phyloP scores from a whole-genome alignment of 495 filamentous ascomycete species.

The Podospora comata region DNA sequence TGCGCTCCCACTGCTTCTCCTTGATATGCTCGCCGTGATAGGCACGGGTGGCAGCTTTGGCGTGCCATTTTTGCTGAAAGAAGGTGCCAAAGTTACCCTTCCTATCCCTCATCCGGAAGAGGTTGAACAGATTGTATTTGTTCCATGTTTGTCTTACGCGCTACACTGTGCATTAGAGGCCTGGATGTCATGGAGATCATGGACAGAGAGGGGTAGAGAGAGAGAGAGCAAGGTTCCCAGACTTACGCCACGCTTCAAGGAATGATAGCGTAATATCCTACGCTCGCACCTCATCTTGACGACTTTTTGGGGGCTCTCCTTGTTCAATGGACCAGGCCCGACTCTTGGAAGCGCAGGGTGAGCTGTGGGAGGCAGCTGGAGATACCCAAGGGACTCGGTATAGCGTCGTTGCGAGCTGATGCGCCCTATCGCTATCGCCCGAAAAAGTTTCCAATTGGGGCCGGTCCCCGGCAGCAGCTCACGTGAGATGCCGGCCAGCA shows the following conservation, averaged over 20 bases:
- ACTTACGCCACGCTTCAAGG: slow-evolving; percentile 60
- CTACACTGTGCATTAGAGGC: slow-evolving; percentile 41
- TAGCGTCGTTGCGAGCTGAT: slow-evolving; percentile 1
- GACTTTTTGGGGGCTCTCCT: background rate
- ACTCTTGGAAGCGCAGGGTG: background rate
- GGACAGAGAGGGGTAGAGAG: slow-evolving; percentile 5
- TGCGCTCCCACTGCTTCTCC: slow-evolving; percentile 85
- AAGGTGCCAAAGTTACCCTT: slow-evolving; percentile 55
- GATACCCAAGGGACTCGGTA: background rate
- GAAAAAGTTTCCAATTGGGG: slow-evolving; percentile 27
- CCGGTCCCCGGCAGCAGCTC: slow-evolving; percentile 18
- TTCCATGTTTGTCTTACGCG: slow-evolving; percentile 96
- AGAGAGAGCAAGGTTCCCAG: slow-evolving; percentile 1
- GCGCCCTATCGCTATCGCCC: slow-evolving; percentile 11
- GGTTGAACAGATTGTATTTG: slow-evolving; percentile 94
- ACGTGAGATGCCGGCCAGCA: slow-evolving; percentile 23
- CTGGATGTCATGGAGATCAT: background rate
- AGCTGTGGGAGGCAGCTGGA: background rate
- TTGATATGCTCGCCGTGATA: slow-evolving; percentile 95
- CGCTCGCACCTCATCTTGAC: slow-evolving; percentile 40
- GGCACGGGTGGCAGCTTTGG: slow-evolving; percentile 74
- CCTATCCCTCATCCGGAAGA: slow-evolving; percentile 45
- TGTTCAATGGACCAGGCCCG: background rate
- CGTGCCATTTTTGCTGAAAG: slow-evolving; percentile 97
- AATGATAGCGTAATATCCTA: slow-evolving; percentile 52